Evolutionary conservation across 306 rosid genomes (phyloP), one percentile per base, ranked within the genome.

Genomic region (Rubus idaeus): DNA sequence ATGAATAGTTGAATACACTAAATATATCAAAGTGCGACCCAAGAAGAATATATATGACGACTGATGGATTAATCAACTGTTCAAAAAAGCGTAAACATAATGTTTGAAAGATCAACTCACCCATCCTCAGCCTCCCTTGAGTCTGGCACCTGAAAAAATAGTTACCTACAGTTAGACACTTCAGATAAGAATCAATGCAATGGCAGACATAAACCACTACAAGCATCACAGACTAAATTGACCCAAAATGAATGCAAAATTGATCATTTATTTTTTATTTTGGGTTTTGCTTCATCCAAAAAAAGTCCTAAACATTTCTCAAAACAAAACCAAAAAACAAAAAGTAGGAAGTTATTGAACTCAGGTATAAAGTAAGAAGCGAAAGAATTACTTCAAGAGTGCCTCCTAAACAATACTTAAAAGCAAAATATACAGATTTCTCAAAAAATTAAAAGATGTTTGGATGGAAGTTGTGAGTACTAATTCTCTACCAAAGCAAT

Each of bases 71-170:
- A 11, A 68, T 67, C 53, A 74, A 58, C 71, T 50, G 40, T 67
- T 37, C 42, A 73, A 14, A 52, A 58, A 83, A 39, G 68, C 17
- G 30, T 47, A 41, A 66, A 71, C 58, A 42, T 57, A 45, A 55
- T 81, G 46, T 66, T 64, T 51, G 74, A 60, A 71, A 79, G 10
- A 71, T 73, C 39, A 83, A 58, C 92, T 86, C 86, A 94, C 98
- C 85, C 78, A 16, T 73, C 79, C 84, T 83, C 96, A 79, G 40
- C 70, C 35, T 82, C 93, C 78, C 88, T 75, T 63, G 88, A 78
- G 63, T 82, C 82, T 60, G 80, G 80, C 75, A 60, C 89, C 98
- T 94, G 89, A 75, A 77, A 79, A 83, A 73, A 46, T 68, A 40
- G 50, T 68, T 70, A 80, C 75, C 77, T 56, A 51, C 18, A 76